These are phyloP conservation scores for Eleusine indica DNA, from an alignment of 176 grass and related monocot genomes.

Conservation along the genomic window DNA sequence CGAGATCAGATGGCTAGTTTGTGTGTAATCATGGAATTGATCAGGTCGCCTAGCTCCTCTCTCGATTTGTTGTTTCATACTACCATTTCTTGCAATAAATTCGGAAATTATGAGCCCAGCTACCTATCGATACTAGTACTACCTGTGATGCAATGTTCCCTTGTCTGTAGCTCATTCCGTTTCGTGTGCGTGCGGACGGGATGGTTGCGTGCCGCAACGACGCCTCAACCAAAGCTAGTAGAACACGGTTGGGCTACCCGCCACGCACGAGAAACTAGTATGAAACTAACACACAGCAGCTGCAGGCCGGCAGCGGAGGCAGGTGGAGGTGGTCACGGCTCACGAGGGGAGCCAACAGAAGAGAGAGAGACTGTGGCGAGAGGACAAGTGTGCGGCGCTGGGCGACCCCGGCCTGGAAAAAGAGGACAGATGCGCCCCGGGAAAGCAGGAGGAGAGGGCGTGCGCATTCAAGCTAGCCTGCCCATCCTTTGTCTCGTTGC, in stretches of 20 bases:
- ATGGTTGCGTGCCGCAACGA: background rate
- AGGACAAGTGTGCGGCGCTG: constrained; percentile 41
- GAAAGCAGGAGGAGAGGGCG: constrained; percentile 31
- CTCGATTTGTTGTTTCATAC: constrained; percentile 20
- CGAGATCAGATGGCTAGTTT: background rate
- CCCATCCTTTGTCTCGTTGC: background rate
- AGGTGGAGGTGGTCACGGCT: background rate
- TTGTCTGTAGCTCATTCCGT: no score
- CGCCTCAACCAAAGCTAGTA: background rate
- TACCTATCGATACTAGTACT: no score
- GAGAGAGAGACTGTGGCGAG: no score
- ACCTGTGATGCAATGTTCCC: background rate
- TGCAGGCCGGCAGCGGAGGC: background rate
- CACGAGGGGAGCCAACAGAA: background rate
- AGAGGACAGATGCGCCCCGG: background rate
- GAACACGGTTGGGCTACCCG: background rate
- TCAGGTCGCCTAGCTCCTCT: background rate
- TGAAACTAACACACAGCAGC: background rate
- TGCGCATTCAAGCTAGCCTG: background rate
- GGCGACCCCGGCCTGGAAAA: background rate
- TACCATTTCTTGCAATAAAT: constrained; percentile 35
- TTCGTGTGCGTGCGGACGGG: background rate
- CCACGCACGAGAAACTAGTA: background rate
- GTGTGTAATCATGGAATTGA: constrained; percentile 11
- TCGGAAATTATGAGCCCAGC: background rate